Conservation (phyloP, 148 eudicot genomes). For the Pouteria glomerata region DNA sequence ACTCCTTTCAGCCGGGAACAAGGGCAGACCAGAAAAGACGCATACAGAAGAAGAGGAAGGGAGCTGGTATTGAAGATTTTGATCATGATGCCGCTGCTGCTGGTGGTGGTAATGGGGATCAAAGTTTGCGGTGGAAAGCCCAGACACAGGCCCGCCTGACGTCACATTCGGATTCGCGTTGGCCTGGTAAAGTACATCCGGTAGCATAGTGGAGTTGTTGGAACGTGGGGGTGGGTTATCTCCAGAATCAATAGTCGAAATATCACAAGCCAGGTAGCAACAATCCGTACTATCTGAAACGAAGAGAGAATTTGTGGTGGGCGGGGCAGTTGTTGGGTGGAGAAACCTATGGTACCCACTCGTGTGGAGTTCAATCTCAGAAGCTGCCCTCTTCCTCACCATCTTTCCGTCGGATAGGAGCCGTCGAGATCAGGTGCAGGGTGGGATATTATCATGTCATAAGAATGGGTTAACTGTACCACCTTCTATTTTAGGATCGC, state of each 20-base stretch:
- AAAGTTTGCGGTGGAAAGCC: slow-evolving; percentile 10
- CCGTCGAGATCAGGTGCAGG: no score
- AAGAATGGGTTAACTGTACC: no score
- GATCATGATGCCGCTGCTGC: slow-evolving; percentile 1
- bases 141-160: slow-evolving; percentile 19
- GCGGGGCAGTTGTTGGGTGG: slow-evolving; percentile 16
- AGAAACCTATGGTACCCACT: slow-evolving; percentile 9
- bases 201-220: slow-evolving; percentile 43
- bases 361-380: slow-evolving; percentile 54
- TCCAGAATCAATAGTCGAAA: background rate
- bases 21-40: slow-evolving; percentile 81
- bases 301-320: background rate
- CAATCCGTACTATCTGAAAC: background rate
- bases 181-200: no score
- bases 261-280: background rate
- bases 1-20: slow-evolving; percentile 58
- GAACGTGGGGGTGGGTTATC: slow-evolving; percentile 16
- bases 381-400: slow-evolving; percentile 72
- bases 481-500: no score
- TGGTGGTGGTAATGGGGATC: slow-evolving; percentile 1
- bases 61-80: background rate
- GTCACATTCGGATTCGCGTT: slow-evolving; percentile 10
- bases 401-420: slow-evolving; percentile 14
- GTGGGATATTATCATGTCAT: no score
- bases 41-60: slow-evolving; percentile 45